Base-by-base conservation (phyloP, 2,329 filamentous ascomycete genomes). In the Elsinoe necatrix region DNA sequence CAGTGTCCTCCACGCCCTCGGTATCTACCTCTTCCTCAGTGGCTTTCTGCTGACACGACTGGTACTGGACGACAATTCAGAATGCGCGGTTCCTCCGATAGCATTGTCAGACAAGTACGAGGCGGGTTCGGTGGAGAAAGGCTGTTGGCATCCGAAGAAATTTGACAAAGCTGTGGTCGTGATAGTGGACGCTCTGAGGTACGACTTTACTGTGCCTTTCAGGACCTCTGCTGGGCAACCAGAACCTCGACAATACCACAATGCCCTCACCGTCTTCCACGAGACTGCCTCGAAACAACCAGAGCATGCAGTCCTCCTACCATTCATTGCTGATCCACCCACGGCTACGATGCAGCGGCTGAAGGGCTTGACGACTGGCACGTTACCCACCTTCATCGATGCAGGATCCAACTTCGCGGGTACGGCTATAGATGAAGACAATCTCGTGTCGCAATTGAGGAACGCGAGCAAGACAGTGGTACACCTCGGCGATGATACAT, bases 401-500 rank as follows among this genome's bases (percentile, higher is more conserved):
- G 82, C 89, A 9, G 93, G 93, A 0, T 95, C 89, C 61, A 98
- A 92, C 71, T 98, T 98, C 71, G 90, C 89, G 0, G 93, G 93
- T 1, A 95, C 87, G 2, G 89, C 89, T 4, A 96, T 98, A 63
- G 91, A 96, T 57, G 93, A 98, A 75, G 93, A 98, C 69, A 89
- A 88, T 62, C 63, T 88, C 45, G 73, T 89, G 12, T 78, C 79
- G 55, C 85, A 88, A 64, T 65, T 88, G 59, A 78, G 75, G 57
- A 74, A 77, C 63, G 80, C 81, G 14, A 82, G 83, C 34, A 86
- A 89, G 76, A 87, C 80, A 61, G 82, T 98, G 63, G 93, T 91
- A 4, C 95, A 98, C 66, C 75, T 98, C 35, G 93, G 93, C n/a
- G 93, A 98, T 69, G 92, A 98, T 72, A 98, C 93, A 3, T 98